Conservation (phyloP, 306 rosid genomes). For the Sindora glabra region DNA sequence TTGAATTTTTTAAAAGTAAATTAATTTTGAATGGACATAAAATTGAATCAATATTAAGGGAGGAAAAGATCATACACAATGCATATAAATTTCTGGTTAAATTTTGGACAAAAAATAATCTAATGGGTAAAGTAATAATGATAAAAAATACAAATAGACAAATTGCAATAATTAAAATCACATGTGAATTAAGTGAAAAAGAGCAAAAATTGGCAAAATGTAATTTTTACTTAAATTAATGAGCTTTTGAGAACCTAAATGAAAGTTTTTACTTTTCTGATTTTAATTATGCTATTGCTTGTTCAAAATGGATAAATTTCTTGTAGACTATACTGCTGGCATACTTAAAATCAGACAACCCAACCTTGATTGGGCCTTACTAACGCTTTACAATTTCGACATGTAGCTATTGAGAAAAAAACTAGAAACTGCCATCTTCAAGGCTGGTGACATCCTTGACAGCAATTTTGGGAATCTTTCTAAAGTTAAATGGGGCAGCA, state of each 20-base stretch:
- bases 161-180: too few species aligned
- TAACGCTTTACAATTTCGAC: conserved; percentile 40
- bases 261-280: background rate
- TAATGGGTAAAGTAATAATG: too few species aligned
- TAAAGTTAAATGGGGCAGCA: conserved; percentile 81
- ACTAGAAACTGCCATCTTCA: conserved; percentile 71
- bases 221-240: too few species aligned
- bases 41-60: too few species aligned
- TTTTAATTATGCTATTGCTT: background rate
- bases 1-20: too few species aligned
- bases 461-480: conserved; percentile 73
- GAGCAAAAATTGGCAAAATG: too few species aligned
- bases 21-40: too few species aligned
- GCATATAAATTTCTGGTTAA: too few species aligned
- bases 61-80: too few species aligned
- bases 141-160: too few species aligned
- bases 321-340: background rate
- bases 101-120: too few species aligned
- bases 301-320: background rate
- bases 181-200: too few species aligned
- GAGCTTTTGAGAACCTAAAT: background rate
- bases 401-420: conserved; percentile 81
- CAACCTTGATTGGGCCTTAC: conserved; percentile 23
- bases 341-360: conserved; percentile 14
- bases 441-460: conserved; percentile 75